Base-by-base conservation (phyloP, 2,329 filamentous ascomycete genomes). In the Passalora sequoiae region DNA sequence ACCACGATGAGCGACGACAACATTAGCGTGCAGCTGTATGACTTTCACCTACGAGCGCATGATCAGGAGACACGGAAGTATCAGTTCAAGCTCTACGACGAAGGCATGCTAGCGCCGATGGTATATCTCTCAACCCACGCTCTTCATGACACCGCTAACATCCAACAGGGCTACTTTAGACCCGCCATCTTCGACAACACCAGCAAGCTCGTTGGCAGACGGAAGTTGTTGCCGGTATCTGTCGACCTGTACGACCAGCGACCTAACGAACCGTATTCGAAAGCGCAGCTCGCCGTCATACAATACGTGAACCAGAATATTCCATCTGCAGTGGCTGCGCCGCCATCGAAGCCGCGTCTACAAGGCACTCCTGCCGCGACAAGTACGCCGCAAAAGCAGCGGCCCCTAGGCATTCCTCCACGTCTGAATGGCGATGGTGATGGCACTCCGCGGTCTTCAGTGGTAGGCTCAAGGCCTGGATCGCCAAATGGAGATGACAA, bases 21-120 rank as follows among this genome's bases (percentile, higher is more conserved):
- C 50, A 86, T 98, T 41, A 89, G 84, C 9, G 89, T 95, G 4
- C 87, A 94, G 66, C 75, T 87, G 3, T 87, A 80, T 68, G 84
- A 94, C 57, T 97, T 97, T 62, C 88, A 97, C 64, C 77, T 98
- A 12, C 84, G 92, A 20, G 86, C 86, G 7, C 84, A 86, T 1
- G 89, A 88, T 40, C 83, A 95, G 62, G 84, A 92, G 39, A 98
- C 92, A 1, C 78, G 83, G 51, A 96, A 95, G 66, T 97, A 94
- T 66, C 80, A 82, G 29, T 97, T 96, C 75, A 97, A 97, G 72
- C 89, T 86, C 1, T 98, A 97, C 60, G 92, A 98, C 56, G 92
- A 97, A 65, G 85, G 94, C 16, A 86, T 94, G 56, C 75, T 98
- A n/a, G 85, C 92, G 0, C 85, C 89, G 1, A 88, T 95, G 83